Evolutionary conservation across 179 eudicot species (phyloP).

Genomic region (Beta corolliflora): DNA sequence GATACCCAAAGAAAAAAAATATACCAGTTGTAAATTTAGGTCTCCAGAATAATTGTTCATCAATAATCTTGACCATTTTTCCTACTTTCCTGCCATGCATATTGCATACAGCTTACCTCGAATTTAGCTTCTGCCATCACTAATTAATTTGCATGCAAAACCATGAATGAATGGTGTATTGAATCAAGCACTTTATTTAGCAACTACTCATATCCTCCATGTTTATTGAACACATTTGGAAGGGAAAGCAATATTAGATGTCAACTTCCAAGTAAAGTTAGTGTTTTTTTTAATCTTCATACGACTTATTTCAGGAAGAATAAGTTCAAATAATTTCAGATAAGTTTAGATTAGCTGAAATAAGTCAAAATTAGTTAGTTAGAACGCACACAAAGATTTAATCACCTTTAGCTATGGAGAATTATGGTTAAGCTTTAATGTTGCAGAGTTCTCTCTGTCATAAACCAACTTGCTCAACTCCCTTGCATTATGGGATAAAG

Average conservation of each 20-base stretch:
- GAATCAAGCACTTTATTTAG: not conserved
- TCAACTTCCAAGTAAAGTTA: not conserved
- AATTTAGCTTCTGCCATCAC: not conserved
- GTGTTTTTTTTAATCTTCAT: too few relatives aligned
- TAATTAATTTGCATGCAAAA: not conserved
- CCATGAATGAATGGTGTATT: not conserved
- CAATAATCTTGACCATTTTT: not conserved
- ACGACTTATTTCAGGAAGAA: too few relatives aligned
- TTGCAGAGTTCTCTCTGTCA: not conserved
- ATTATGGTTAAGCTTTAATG: not conserved
- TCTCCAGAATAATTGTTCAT: not conserved
- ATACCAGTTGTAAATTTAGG: too few relatives aligned
- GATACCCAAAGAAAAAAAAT: too few relatives aligned
- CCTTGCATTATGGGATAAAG: not conserved
- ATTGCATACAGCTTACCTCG: too few relatives aligned
- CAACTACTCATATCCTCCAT: not conserved
- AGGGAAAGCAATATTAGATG: not conserved
- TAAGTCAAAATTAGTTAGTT: too few relatives aligned
- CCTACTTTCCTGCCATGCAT: not conserved
- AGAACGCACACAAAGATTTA: not conserved
- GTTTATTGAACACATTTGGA: not conserved
- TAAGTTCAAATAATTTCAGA: too few relatives aligned
- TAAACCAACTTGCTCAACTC: not conserved
- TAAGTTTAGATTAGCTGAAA: too few relatives aligned
- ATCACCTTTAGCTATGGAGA: not conserved